Conservation (phyloP, 495 filamentous ascomycete species). For the Cairneyella variabilis region DNA sequence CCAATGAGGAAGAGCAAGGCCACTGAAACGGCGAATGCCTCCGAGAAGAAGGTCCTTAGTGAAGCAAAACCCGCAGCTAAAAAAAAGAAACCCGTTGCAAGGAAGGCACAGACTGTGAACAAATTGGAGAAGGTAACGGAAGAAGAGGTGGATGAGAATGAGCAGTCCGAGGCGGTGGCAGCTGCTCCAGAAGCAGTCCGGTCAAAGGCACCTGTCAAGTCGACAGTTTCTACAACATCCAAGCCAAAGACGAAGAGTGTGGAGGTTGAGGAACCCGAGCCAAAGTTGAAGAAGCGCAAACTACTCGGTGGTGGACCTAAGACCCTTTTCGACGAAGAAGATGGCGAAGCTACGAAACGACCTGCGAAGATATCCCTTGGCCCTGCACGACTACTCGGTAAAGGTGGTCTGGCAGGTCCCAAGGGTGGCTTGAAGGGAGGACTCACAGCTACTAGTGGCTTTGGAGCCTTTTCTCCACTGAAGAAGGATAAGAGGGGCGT, state of each 20-base stretch:
- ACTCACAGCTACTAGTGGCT: slow-evolving; percentile 31
- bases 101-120: slow-evolving; percentile 6
- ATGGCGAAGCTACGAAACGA: slow-evolving; percentile 44
- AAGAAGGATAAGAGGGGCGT: slow-evolving; percentile 69
- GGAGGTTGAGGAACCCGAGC: slow-evolving; percentile 36
- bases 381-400: slow-evolving; percentile 29
- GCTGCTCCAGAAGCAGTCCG: background rate
- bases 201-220: background rate
- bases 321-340: slow-evolving; percentile 76
- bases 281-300: slow-evolving; percentile 73
- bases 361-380: slow-evolving; percentile 23
- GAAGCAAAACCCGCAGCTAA: slow-evolving; percentile 10
- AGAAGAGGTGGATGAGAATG: slow-evolving; percentile 20
- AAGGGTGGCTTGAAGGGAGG: slow-evolving; percentile 20
- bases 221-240: background rate
- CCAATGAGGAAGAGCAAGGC: slow-evolving; percentile 6
- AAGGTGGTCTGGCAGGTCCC: slow-evolving; percentile 21
- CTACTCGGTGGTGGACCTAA: slow-evolving; percentile 59
- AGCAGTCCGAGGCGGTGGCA: background rate
- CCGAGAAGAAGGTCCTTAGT: slow-evolving; percentile 8
- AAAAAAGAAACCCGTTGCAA: slow-evolving; percentile 12
- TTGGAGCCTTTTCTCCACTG: slow-evolving; percentile 68
- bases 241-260: slow-evolving; percentile 5
- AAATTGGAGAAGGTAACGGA: slow-evolving; percentile 23
- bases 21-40: background rate